Conservation (phyloP, 129 eudicot species). For the Pseudognaphalium luteoalbum region DNA sequence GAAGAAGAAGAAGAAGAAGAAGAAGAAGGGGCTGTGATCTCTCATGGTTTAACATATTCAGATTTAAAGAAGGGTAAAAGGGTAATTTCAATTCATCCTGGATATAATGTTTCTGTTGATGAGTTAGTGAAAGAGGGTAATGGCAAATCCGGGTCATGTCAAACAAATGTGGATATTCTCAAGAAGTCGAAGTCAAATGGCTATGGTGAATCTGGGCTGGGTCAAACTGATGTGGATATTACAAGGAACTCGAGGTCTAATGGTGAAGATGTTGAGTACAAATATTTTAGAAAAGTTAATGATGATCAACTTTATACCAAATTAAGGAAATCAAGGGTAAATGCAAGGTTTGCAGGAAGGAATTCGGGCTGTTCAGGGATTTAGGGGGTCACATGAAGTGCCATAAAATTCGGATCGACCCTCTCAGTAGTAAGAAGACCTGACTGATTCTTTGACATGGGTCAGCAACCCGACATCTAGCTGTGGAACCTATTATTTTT, state of each 20-base stretch:
- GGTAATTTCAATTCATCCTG: neutral
- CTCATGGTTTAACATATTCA: neutral
- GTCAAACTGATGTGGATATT: neutral
- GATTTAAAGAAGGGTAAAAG: neutral
- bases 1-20: too few species aligned
- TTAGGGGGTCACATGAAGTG: neutral
- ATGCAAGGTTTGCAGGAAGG: neutral
- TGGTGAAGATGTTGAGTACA: neutral
- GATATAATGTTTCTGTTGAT: neutral
- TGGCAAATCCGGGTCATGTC: neutral
- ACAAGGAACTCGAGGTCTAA: neutral
- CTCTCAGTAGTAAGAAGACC: too few species aligned
- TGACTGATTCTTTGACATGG: too few species aligned
- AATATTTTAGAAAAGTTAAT: neutral
- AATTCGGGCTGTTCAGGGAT: neutral
- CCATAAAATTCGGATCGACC: neutral
- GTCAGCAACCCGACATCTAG: too few species aligned
- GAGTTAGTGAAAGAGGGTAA: neutral
- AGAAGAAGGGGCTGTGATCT: neutral
- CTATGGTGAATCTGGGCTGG: neutral
- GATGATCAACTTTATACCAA: neutral
- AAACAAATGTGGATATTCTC: neutral
- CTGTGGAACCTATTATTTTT: too few species aligned
- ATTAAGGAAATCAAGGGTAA: neutral
- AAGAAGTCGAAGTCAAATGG: neutral